Evolutionary conservation across 805 yeast genomes (phyloP), one percentile per base, ranked within the genome.

Genomic region (Yueomyces sinensis): DNA sequence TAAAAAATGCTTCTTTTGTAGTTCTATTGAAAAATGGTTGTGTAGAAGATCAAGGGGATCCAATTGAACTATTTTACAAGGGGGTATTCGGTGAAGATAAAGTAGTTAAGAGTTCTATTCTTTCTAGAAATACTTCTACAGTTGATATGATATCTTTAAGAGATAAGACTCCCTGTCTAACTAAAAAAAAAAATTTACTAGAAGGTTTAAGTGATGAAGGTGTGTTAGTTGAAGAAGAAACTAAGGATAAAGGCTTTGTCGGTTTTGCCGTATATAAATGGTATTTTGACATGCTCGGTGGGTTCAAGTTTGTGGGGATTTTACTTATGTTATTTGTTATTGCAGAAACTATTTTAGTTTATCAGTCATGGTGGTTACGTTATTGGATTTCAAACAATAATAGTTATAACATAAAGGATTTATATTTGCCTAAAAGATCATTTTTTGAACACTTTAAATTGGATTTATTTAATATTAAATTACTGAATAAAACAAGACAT

Each of bases 341-440:
- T 7, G 66, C 82, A 11, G 94, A 87, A 53, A 53, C 56, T 32
- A 56, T 74, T 13, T 68, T 66, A 48, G 73, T 86, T 45, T 59
- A 65, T 14, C 95, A 84, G 59, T 76, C 94, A 2, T 83, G 82
- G 79, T 87, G 96, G 96, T 70, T 87, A 49, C 74, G 89, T 60
- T 55, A 63, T 18, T 87, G 96, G 96, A 76, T 93, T 4, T 50
- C 65, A 6, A n/a, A n/a, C n/a, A n/a, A n/a, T n/a, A n/a, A n/a
- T n/a, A n/a, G n/a, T n/a, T n/a, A n/a, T n/a, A n/a, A n/a, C n/a
- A n/a, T n/a, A n/a, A 7, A 25, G 15, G 28, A 25, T 25, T 11
- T 25, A n/a, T n/a, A n/a, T n/a, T n/a, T n/a, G n/a, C n/a, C n/a
- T n/a, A n/a, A n/a, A n/a, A 25, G 15, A 25, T 11, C 28, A 5